phyloP scores from a whole-genome alignment of 192 early-diverging fungal genomes.

The Tieghemiomyces parasiticus region DNA sequence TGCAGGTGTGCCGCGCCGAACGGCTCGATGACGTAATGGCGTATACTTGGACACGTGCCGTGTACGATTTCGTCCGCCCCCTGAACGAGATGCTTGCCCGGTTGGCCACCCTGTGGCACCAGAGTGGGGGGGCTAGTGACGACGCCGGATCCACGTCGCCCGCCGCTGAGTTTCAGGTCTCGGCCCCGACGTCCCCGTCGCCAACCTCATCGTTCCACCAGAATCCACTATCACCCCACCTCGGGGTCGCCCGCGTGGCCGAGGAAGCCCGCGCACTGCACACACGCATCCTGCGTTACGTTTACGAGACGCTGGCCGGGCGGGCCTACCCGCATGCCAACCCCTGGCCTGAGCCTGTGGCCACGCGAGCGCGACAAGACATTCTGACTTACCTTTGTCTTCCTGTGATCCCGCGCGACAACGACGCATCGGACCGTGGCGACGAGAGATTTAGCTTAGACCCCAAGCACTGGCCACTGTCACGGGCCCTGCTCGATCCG shows the following conservation, averaged over 20 bases:
- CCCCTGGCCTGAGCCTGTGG: background rate
- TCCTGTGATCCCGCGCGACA: background rate
- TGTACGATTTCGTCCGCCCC: slow-evolving; percentile 4
- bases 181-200: background rate
- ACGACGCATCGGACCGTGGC: background rate
- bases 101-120: background rate
- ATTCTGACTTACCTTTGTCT: background rate
- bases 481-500: background rate
- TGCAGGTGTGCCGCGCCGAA: slow-evolving; percentile 3
- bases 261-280: background rate
- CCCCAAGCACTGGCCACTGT: background rate
- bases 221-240: background rate
- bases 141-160: background rate
- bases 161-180: background rate
- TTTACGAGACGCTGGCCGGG: background rate
- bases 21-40: slow-evolving; percentile 4
- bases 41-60: slow-evolving; percentile 1
- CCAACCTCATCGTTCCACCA: background rate
- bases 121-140: background rate
- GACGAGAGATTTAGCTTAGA: background rate
- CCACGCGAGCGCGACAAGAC: background rate
- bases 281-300: background rate
- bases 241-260: background rate
- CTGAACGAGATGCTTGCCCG: slow-evolving; percentile 8
- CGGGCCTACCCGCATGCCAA: background rate